Evolutionary conservation across 768 basidiomycete species (phyloP), one percentile per base, ranked within the genome.

Genomic region (Cystobasidium ongulense): DNA sequence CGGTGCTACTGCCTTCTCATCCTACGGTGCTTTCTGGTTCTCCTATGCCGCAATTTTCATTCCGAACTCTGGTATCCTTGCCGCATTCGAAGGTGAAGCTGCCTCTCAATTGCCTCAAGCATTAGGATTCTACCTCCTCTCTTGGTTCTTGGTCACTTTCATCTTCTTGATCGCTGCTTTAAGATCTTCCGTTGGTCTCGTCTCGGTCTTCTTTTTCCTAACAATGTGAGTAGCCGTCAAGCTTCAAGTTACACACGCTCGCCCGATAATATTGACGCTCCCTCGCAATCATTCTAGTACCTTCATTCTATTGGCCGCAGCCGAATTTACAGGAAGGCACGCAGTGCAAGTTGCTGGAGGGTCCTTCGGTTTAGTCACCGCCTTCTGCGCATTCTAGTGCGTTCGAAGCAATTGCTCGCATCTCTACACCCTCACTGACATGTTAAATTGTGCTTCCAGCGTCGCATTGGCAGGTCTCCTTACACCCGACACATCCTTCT

Each of bases 1-100:
- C 75, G 82, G 72, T 70, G 77, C 77, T 1, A 77, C 75, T 23
- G 90, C 90, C 0, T 92, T 92, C 84, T 84, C 86, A 0, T 88
- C 88, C 0, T 93, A 89, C 75, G 91, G 91, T 29, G 89, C 87
- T 1, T 93, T 92, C 84, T 93, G 91, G 91, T 83, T 92, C 82
- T 90, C 90, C 3, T 92, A 86, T 62, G 90, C 86, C 2, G 83
- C 86, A 0, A 87, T 93, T 77, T 81, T 88, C 78, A 85, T 90
- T 59, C 91, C 91, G 1, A 84, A 85, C 31, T 85, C 85, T 2
- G 90, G 90, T 17, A 84, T 92, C 57, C 10, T 78, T 4, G 80
- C 83, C 0, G 86, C 90, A 0, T 92, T 87, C 0, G 72, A 76
- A 0, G 75, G 74, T n/a, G 63, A 67, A 0, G 65, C 59, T 13